A percentile compares a stretch with the other conserved stretches of the same genome.
Evolutionary conservation across 106 monocot genomes (phyloP).

Genomic region (Hemerocallis citrina): DNA sequence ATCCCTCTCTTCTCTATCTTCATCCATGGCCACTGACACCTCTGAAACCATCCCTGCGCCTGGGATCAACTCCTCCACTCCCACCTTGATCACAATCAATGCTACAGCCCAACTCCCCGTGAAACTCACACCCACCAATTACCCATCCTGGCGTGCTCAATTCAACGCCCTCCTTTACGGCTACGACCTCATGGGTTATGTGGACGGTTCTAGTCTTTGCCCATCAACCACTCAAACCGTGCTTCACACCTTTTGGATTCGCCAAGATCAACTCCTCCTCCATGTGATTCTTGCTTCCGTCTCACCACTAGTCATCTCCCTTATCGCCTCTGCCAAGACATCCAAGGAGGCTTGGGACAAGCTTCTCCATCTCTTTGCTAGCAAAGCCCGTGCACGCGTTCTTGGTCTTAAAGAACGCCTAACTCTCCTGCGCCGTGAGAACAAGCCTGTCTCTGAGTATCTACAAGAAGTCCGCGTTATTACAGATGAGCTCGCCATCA

Average conservation of each 20-base stretch:
- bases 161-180: conserved; percentile 3
- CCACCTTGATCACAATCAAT: too few species aligned
- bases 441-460: too few species aligned
- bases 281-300: conserved; percentile 5
- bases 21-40: too few species aligned
- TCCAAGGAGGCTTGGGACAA: conserved; percentile 8
- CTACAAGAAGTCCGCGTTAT: too few species aligned
- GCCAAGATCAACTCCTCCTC: conserved; percentile 8
- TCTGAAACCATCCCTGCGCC: too few species aligned
- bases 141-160: conserved; percentile 5
- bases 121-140: conserved; percentile 9
- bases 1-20: too few species aligned
- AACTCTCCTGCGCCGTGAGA: too few species aligned
- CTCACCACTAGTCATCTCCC: not conserved
- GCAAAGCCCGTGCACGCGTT: too few species aligned
- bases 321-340: not conserved
- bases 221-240: not conserved
- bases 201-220: not conserved
- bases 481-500: too few species aligned
- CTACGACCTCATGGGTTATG: conserved; percentile 13
- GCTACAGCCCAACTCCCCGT: not conserved
- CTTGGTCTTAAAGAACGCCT: too few species aligned
- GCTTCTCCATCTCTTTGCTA: too few species aligned
- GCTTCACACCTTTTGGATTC: not conserved
- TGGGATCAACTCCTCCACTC: too few species aligned